Conservation (phyloP, 257 asterid genomes). For the Solanum bulbocastanum region DNA sequence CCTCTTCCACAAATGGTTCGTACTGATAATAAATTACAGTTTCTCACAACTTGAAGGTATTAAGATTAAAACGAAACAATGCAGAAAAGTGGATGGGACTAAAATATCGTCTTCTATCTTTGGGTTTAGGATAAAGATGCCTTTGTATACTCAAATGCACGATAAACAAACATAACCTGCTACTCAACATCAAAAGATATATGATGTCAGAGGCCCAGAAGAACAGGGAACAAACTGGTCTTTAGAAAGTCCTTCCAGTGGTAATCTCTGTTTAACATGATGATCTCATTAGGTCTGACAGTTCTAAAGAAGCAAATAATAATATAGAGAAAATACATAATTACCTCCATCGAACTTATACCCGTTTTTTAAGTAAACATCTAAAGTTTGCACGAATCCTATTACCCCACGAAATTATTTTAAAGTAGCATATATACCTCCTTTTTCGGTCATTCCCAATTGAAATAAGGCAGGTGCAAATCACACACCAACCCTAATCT, state of each 20-base stretch:
- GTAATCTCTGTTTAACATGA: neutral
- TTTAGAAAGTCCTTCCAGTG: neutral
- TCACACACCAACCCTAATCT: too few relatives aligned
- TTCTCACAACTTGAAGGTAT: neutral
- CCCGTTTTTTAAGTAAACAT: too few relatives aligned
- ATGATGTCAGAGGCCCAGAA: neutral
- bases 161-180: neutral
- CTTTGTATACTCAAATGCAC: neutral
- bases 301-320: neutral
- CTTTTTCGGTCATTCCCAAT: too few relatives aligned
- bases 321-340: neutral
- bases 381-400: too few relatives aligned
- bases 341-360: too few relatives aligned
- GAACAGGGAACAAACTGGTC: neutral
- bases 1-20: neutral
- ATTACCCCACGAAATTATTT: too few relatives aligned
- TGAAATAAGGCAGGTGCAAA: too few relatives aligned
- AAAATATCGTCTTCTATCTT: neutral
- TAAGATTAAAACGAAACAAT: neutral
- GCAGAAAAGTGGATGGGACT: neutral
- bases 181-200: neutral
- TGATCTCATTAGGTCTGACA: neutral
- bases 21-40: neutral
- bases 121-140: neutral
- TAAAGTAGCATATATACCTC: too few relatives aligned